Base-by-base conservation (phyloP, 1,284 basidiomycete genomes). In the Tetrapyrgos nigripes region DNA sequence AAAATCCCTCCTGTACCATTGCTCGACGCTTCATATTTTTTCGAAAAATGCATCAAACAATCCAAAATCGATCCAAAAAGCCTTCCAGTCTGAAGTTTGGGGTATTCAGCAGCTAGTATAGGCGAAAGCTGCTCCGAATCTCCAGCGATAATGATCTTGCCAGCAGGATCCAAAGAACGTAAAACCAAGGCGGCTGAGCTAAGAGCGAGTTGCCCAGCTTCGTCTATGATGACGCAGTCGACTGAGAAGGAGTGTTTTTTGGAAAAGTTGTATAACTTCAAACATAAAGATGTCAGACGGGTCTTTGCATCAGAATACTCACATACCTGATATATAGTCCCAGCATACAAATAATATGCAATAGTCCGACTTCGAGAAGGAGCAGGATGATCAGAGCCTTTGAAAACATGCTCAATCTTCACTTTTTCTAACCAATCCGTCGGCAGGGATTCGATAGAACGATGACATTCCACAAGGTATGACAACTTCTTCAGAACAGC, bases 81-180 rank as follows among this genome's bases (percentile, higher is more conserved):
- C 6, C 69, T 62, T n/a, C 71, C 68, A 6, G 70, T 70, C 56
- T 73, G 75, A 27, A 76, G 63, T 17, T 71, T 68, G 4, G 80
- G 80, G 63, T 82, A 82, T 59, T 77, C 70, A 5, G 75, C 78
- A 50, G 72, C 75, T 37, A 82, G 64, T 50, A 83, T 83, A 8
- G 81, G 81, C 4, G 80, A 80, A 5, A 83, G 66, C 60, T 82
- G 81, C 56, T 82, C 79, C 1, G 78, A 79, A 63, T 83, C 81
- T n/a, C 81, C 81, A 21, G 81, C 79, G 47, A 82, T 69, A 10
- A 83, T 72, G 13, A 83, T 73, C 26, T 76, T 73, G 10, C 79
- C 78, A 5, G 62, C 60, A 2, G 68, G 61, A 28, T 66, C 64
- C 3, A 83, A 69, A n/a, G 73, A 73, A 17, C 79, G 74, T 40